phyloP scores from a whole-genome alignment of 2,329 filamentous ascomycete species.

The Hypoxylon sp. region DNA sequence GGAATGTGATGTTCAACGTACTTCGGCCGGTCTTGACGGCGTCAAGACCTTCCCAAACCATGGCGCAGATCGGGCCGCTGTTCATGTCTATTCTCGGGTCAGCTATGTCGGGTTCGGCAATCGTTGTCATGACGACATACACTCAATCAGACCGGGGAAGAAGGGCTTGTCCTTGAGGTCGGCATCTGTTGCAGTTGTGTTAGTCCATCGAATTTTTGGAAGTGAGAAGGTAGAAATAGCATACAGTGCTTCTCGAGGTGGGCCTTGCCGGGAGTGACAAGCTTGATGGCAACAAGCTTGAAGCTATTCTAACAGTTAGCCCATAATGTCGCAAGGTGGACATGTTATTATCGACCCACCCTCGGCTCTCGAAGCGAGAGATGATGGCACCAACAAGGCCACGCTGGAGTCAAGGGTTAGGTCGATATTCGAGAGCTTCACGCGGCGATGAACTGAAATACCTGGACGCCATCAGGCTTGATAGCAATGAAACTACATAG shows the following conservation, averaged over 20 bases:
- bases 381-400: conserved; percentile 98
- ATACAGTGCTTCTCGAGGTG: conserved; percentile 97
- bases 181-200: conserved; percentile 68
- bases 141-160: conserved; percentile 94
- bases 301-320: conserved; percentile 68
- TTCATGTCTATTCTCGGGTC: conserved; percentile 80
- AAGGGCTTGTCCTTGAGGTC: conserved; percentile 96
- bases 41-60: conserved; percentile 99
- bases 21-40: conserved; percentile 98
- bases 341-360: conserved; percentile 65
- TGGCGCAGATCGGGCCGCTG: conserved; percentile 96
- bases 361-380: conserved; percentile 96
- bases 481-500: conserved; percentile 94
- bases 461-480: conserved; percentile 99
- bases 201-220: conserved; percentile 22
- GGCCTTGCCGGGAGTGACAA: conserved; percentile 86
- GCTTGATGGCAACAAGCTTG: conserved; percentile 99
- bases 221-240: conserved; percentile 49
- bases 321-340: not conserved
- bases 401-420: conserved; percentile 70
- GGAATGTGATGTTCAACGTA: conserved; percentile 60
- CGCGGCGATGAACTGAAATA: conserved; percentile 59
- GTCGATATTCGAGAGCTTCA: conserved; percentile 39
- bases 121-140: conserved; percentile 66
- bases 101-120: conserved; percentile 6